phyloP scores from a whole-genome alignment of 2,329 filamentous ascomycete genomes.

The Graphiopsis chlorocephala region DNA sequence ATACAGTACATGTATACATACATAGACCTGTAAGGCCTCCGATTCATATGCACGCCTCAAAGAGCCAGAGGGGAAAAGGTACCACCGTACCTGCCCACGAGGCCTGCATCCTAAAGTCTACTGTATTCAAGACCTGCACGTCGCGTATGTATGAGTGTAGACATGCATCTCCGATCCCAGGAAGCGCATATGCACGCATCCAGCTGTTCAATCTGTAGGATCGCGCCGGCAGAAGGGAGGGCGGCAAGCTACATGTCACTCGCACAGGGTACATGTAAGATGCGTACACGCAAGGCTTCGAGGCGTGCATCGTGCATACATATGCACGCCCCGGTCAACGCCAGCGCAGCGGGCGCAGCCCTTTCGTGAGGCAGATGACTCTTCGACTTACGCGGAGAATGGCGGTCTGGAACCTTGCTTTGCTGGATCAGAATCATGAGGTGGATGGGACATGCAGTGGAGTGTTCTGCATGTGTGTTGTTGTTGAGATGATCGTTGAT shows the following conservation, averaged over 20 bases:
- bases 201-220: not conserved
- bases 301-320: not conserved
- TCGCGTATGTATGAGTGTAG: not conserved
- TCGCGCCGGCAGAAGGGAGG: not conserved
- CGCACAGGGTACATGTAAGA: not conserved
- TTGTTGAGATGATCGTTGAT: not conserved
- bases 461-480: not conserved
- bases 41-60: not conserved
- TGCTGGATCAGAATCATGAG: too few relatives aligned
- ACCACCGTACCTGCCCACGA: not conserved
- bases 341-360: constrained; percentile 3
- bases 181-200: not conserved
- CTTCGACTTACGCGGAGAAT: not conserved
- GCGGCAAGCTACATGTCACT: not conserved
- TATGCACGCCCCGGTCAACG: constrained; percentile 2
- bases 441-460: not conserved
- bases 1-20: not conserved
- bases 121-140: not conserved
- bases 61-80: not conserved
- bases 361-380: constrained; percentile 8
- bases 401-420: constrained; percentile 3
- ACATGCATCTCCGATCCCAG: not conserved
- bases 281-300: too few relatives aligned
- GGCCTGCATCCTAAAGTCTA: not conserved
- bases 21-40: not conserved